These are phyloP conservation scores for Aureobasidium sp. DNA, from an alignment of 2,329 filamentous ascomycete species.

Conservation along the genomic window DNA sequence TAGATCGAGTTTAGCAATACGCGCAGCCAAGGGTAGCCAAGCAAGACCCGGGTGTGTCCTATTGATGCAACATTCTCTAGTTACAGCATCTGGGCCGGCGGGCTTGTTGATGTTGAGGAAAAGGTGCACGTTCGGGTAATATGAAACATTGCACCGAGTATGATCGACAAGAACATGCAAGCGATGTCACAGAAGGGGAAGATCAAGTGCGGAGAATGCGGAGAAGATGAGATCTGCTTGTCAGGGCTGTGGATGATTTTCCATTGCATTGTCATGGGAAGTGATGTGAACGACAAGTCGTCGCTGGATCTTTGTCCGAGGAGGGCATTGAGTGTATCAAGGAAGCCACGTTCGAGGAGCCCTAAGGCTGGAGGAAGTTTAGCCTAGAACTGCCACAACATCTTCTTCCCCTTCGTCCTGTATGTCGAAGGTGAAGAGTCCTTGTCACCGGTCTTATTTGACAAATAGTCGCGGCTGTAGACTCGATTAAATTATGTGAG, in stretches of 20 bases:
- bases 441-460: too few species aligned
- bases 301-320: not conserved
- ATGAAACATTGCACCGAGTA: conserved; percentile 3
- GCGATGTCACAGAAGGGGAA: not conserved
- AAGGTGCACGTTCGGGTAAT: not conserved
- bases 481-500: too few species aligned
- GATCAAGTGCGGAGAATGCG: not conserved
- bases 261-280: not conserved
- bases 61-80: not conserved
- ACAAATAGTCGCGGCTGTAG: too few species aligned
- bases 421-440: too few species aligned
- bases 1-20: not conserved
- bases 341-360: not conserved
- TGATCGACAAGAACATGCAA: conserved; percentile 1
- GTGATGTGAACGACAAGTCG: not conserved
- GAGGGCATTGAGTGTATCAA: not conserved
- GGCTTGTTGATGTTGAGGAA: not conserved
- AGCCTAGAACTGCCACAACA: not conserved
- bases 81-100: not conserved
- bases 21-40: not conserved
- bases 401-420: not conserved
- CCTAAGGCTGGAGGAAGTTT: not conserved
- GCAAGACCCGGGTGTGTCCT: not conserved
- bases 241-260: not conserved
- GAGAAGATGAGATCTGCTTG: not conserved